A percentile compares a stretch with the other conserved stretches of the same genome.
These are phyloP conservation scores for Coemansia umbellata DNA, from an alignment of 192 early-diverging fungal species.

Conservation along the genomic window DNA sequence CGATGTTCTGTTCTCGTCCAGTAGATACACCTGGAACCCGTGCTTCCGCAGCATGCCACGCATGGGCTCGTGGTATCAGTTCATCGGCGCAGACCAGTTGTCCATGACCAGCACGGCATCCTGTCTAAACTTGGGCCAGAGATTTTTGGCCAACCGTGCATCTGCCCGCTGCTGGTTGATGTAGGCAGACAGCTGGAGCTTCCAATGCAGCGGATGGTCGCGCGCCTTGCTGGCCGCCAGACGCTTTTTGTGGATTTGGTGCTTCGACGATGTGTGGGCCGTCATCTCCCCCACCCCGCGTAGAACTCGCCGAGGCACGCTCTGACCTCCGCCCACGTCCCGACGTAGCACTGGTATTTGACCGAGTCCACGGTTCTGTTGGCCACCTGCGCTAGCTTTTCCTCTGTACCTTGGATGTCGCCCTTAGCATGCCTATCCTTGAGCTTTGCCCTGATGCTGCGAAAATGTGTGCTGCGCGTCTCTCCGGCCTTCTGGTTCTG, in stretches of 20 bases:
- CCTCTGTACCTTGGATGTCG: neutral
- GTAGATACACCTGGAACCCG: neutral
- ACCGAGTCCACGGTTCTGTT: neutral
- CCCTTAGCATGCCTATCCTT: neutral
- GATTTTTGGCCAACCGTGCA: neutral
- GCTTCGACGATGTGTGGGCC: neutral
- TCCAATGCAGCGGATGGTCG: neutral
- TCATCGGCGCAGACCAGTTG: conserved; percentile 15
- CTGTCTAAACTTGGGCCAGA: neutral
- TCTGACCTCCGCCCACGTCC: neutral
- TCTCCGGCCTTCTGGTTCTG: neutral
- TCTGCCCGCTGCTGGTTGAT: neutral
- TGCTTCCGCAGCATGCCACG: neutral
- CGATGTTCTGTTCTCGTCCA: neutral
- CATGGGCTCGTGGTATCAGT: neutral
- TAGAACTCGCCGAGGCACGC: neutral
- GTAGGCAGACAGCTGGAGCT: neutral
- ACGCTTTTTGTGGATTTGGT: neutral
- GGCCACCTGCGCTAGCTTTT: neutral
- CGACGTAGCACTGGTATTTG: neutral
- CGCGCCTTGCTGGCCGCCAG: neutral
- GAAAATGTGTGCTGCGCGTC: neutral
- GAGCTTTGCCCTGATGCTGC: neutral
- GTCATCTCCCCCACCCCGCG: neutral
- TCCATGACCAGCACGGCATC: conserved; percentile 3